Conservation (phyloP, 495 filamentous ascomycete species). For the Penicillium turbatum region DNA sequence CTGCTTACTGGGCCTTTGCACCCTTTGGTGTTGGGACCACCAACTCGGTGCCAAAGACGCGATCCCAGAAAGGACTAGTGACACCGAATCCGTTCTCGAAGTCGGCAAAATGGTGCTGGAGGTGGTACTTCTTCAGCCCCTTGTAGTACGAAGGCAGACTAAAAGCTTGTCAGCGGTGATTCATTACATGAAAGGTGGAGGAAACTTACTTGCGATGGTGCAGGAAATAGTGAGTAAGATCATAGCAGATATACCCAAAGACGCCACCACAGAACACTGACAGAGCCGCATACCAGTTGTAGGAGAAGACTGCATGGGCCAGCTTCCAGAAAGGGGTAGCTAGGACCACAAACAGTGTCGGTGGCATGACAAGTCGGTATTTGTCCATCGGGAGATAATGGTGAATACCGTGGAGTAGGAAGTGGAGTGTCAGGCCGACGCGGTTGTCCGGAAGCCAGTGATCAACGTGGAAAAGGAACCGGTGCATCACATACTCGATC, state of each 20-base stretch:
- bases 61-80: constrained; percentile 97
- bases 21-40: constrained; percentile 39
- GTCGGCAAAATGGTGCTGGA: constrained; percentile 94
- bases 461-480: constrained; percentile 93
- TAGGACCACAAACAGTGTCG: constrained; percentile 77
- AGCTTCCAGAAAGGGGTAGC: constrained; percentile 92
- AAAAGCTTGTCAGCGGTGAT: constrained; percentile 10
- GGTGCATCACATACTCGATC: constrained; percentile 85
- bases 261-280: constrained; percentile 83
- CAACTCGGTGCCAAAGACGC: constrained; percentile 84
- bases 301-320: constrained; percentile 78
- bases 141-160: constrained; percentile 82
- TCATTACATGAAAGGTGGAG: background rate
- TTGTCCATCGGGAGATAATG: constrained; percentile 99
- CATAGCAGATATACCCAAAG: constrained; percentile 94
- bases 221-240: constrained; percentile 98
- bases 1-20: constrained; percentile 53
- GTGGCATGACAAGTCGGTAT: constrained; percentile 95
- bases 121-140: constrained; percentile 91
- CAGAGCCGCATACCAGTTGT: constrained; percentile 75
- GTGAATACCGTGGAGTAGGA: constrained; percentile 94
- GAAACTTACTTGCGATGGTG: constrained; percentile 80
- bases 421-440: constrained; percentile 83
- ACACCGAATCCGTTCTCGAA: constrained; percentile 98
- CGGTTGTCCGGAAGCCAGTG: constrained; percentile 87